Evolutionary conservation across 495 filamentous ascomycete genomes (phyloP), one percentile per base, ranked within the genome.

Genomic region (Podospora appendiculata): DNA sequence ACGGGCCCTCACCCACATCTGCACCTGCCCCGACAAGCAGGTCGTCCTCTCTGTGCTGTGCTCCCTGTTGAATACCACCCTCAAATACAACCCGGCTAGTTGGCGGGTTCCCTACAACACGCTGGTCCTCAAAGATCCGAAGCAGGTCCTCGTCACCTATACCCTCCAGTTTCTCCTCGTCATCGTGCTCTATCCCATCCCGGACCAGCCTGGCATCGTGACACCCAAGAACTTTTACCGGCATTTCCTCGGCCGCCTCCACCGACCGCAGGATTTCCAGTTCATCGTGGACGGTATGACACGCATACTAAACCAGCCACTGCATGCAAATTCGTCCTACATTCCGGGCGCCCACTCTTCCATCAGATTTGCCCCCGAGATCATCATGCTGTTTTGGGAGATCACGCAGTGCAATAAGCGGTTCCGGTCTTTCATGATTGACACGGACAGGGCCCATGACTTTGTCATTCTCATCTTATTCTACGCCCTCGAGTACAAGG

Each of bases 351-450:
- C 85, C 45, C 88, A 95, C 58, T 79, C 82, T 50, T 79, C 85
- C 0, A 70, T 90, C 51, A 89, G 87, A 68, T 96, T 91, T 78
- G 89, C 90, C 2, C 90, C 94, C 8, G 93, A 99, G 68, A 96
- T 95, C 75, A 82, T 97, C 38, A 90, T 97, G 78, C 79, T 99
- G 3, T 99, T 96, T 66, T 99, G 93, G 93, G 93, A 99, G 70
- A 80, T 88, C 8, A 79, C 95, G 32, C 93, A 99, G 67, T 96
- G 92, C 77, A 99, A 99, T 69, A 97, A 95, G 71, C 80, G 94
- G 45, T 97, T 99, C 70, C 77, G 94, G 45, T 92, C 90, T 1
- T 99, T 95, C 69, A 92, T 99, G 62, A 90, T 96, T 55, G 93
- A 97, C 57, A 96, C 93, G 0, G 90, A 95, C 58, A 78, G 91